Base-by-base conservation (phyloP, 768 basidiomycete genomes). In the Suillus alpinus region DNA sequence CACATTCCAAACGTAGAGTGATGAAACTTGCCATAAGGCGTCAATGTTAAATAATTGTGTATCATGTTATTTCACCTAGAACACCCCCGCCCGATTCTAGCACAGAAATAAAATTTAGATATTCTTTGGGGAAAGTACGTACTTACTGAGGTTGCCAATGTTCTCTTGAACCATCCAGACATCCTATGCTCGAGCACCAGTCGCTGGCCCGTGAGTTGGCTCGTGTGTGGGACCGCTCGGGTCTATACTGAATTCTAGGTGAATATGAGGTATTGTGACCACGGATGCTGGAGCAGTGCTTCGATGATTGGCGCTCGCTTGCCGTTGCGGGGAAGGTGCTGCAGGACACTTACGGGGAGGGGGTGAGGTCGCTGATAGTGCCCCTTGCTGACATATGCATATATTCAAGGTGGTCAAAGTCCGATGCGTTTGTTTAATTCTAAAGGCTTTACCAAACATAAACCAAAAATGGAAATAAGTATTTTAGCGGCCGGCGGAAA, bases 381-480 rank as follows among this genome's bases (percentile, higher is more conserved):
- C 39, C 39, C 39, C 14, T 26, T 14, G 23, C 12, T 26, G 3
- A 14, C 23, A 46, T 46, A n/a, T n/a, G n/a, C n/a, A n/a, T n/a
- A n/a, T n/a, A n/a, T n/a, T n/a, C n/a, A n/a, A n/a, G 26, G 23
- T 6, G 12, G 6, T 46, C 6, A 2, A 46, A 23, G 20, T 46
- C 13, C 9, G 18, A 18, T 52, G 37, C 58, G 52, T 7, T 64
- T 66, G 62, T 70, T 70, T 65, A 60, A 29, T 58, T 55, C 59
- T 4, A 56, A 51, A 43, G 64, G 34, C 3, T 7, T 14, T 4
- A 55, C 60, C 65, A 66, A 70, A 70, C 34, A 69, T 58, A 14
- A 3, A 44, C 16, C 60, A 50, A 1, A 32, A 37, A 68, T 64
- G 64, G 64, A 50, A 31, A 10, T 23, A 12, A 3, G 16, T 9